Evolutionary conservation across 2,329 filamentous ascomycete species (phyloP).

Genomic region (Trichoderma semiorbis): DNA sequence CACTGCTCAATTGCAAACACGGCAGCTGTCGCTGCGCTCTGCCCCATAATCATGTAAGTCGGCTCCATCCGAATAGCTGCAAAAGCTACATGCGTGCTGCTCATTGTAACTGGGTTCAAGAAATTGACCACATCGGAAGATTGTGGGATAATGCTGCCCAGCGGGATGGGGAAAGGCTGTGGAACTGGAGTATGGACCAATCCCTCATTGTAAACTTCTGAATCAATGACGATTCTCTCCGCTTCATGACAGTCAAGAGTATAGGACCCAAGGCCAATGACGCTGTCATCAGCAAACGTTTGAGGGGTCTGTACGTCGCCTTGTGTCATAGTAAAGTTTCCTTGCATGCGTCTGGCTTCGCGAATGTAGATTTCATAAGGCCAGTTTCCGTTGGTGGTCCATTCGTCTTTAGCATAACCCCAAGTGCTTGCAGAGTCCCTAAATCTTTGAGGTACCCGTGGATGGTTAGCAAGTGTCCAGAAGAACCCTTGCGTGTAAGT

Average conservation of each 20-base stretch:
- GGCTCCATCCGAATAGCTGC: constrained; percentile 20
- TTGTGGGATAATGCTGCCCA: constrained; percentile 12
- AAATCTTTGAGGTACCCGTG: constrained; percentile 11
- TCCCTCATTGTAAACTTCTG: constrained; percentile 25
- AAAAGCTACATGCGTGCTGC: constrained; percentile 20
- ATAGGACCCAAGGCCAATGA: constrained; percentile 25
- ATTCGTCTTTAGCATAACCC: constrained; percentile 29
- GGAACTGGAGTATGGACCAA: constrained; percentile 19
- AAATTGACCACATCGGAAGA: constrained; percentile 15
- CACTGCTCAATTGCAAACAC: constrained; percentile 18
- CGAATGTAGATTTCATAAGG: constrained; percentile 29
- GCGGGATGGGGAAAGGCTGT: constrained; percentile 13
- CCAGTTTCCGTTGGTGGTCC: constrained; percentile 26
- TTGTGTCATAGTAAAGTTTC: constrained; percentile 26
- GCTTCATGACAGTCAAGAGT: constrained; percentile 27
- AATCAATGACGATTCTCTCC: constrained; percentile 24
- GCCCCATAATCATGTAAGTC: constrained; percentile 20
- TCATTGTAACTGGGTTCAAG: constrained; percentile 17
- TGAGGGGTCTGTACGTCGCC: constrained; percentile 20
- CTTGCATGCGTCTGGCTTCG: constrained; percentile 27
- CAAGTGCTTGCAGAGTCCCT: constrained; percentile 8
- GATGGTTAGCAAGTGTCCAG: constrained; percentile 23
- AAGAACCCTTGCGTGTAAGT: constrained; percentile 22
- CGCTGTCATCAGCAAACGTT: constrained; percentile 16
- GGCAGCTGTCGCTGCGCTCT: constrained; percentile 17